Base-by-base conservation (phyloP, 257 asterid species). In the Fraxinus americana region DNA sequence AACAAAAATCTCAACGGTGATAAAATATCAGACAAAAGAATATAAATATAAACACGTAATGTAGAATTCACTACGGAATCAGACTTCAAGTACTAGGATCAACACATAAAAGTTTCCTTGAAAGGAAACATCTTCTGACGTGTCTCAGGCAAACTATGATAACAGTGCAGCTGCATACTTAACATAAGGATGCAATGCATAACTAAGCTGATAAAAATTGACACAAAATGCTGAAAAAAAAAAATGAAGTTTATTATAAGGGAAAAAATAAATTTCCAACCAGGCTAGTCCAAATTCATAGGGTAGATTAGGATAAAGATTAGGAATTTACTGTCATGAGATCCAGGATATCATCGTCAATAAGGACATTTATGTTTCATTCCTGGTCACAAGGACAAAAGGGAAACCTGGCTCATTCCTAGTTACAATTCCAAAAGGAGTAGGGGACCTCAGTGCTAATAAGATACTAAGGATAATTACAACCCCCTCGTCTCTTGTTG, bases 1-100 rank as follows among this genome's bases (percentile, higher is more conserved):
- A 45, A 30, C 27, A 32, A 16, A 39, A 29, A 68, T 38, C 50
- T 70, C 41, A 67, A 11, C 9, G 29, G 25, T 35, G 11, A 29
- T 72, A 48, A 54, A 32, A 23, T 61, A 61, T 61, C 1, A 1
- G 68, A 34, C n/a, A 52, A 39, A 75, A 67, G 30, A 78, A 17
- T 19, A 59, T 43, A 29, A 29, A 61, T 12, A 25, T 63, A 63
- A 63, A 63, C 16, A 21, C 11, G 68, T 27, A 27, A 77, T 39
- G 78, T 61, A 17, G 45, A 72, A 38, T 57, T 25, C 45, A 68
- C 39, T 10, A 21, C 25, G 77, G 69, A 17, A 36, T 70, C 63
- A 36, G 65, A 21, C 57, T n/a, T 52, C 52, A 34, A 45, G 19
- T 5, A 32, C 54, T 66, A 32, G 21, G 38, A 43, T 78, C 35